Percentiles rank a stretch among this genome's conserved stretches.
Evolutionary conservation across 441 rosid species (phyloP).

Genomic region (Erodium trifolium): DNA sequence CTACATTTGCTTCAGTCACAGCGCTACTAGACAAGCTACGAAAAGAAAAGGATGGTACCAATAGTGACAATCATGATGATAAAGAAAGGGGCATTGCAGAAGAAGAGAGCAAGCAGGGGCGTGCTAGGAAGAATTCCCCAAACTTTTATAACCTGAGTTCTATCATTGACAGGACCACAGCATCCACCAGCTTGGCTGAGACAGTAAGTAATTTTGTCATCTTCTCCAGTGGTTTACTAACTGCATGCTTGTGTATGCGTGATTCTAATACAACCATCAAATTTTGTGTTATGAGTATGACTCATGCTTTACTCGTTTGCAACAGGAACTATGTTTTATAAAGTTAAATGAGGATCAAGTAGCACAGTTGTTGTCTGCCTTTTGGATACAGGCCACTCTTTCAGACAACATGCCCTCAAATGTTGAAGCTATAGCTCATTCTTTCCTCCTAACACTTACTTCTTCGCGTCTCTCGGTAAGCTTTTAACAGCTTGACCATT

Average conservation of each 20-base stretch:
- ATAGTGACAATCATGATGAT: slow-evolving; percentile 40
- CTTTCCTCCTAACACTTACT: slow-evolving; percentile 54
- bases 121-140: slow-evolving; percentile 48
- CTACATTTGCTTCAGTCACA: slow-evolving; percentile 69
- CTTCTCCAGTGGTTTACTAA: slow-evolving; percentile 1
- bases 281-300: neutral
- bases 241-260: neutral
- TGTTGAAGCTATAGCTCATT: slow-evolving; percentile 88
- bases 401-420: slow-evolving; percentile 79
- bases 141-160: slow-evolving; percentile 61
- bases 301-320: slow-evolving; percentile 18
- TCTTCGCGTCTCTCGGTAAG: slow-evolving; percentile 64
- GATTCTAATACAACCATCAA: slow-evolving; percentile 9
- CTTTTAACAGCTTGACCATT: neutral
- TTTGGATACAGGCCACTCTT: slow-evolving; percentile 78
- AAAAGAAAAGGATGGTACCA: slow-evolving; percentile 59
- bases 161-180: slow-evolving; percentile 58
- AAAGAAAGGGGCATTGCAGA: slow-evolving; percentile 37
- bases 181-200: slow-evolving; percentile 38
- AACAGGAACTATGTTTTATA: slow-evolving; percentile 65
- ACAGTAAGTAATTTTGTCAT: slow-evolving; percentile 29
- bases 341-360: slow-evolving; percentile 89
- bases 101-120: slow-evolving; percentile 51
- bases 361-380: slow-evolving; percentile 71
- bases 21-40: slow-evolving; percentile 81